Evolutionary conservation across 75 land plant species (phyloP), one percentile per base, ranked within the genome.

Genomic region (Adiantum capillusveneris): DNA sequence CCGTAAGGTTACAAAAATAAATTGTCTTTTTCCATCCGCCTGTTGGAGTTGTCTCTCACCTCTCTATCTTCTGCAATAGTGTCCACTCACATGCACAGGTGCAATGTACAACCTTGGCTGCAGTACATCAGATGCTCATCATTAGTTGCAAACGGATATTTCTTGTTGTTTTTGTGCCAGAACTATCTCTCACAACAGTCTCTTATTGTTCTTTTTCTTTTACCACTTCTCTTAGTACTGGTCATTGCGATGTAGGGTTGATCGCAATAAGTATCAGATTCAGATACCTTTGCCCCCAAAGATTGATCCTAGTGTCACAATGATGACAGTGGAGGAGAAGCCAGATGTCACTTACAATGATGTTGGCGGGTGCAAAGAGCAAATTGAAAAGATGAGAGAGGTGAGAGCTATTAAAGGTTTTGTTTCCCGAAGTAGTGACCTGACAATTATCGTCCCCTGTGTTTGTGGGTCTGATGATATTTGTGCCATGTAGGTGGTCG

Each of bases 241-340:
- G n/a, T n/a, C n/a, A n/a, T n/a, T n/a, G n/a, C n/a, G n/a, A n/a
- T n/a, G n/a, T 83, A 93, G 98, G 31, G 98, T 94, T 63, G 98
- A 94, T 72, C 73, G 98, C 14, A 94, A 89, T 56, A 94, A 94
- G 56, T 94, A 94, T 76, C 98, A 94, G 59, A 94, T 94, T 36
- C 98, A 94, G 57, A 94, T 94, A 63, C 96, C 98, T 9, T 72
- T 94, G 63, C 98, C 98, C 18, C 98, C 98, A 44, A 94, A 89
- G 67, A 94, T 94, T 64, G 98, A 94, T 69, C 98, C 98, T 0
- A 94, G 91, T 71, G 98, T 94, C 11, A 94, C 98, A 28, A 94
- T 94, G 98, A 94, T 94, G 98, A 89, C 98, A 1, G 98, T 93
- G 26, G 98, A 93, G 50, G 98, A 93, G 66, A 94, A 89, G 74